phyloP scores from a whole-genome alignment of 352 stramenopile genomes.

The Pythium pyrilobum region DNA sequence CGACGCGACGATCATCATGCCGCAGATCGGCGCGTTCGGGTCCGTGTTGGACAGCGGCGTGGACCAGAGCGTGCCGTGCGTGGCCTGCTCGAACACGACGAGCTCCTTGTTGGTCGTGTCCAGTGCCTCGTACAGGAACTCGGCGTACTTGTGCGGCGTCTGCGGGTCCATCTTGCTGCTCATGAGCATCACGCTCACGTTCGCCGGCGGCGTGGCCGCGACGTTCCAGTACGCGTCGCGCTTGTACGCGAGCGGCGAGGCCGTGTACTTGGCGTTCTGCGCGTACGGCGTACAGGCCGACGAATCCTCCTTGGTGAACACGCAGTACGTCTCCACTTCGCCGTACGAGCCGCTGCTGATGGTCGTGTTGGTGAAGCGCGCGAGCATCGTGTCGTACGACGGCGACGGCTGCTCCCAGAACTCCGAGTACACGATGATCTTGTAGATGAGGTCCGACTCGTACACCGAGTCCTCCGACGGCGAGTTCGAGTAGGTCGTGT shows the following conservation, averaged over 20 bases:
- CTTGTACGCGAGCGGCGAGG: constrained; percentile 18
- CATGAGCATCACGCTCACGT: constrained; percentile 36
- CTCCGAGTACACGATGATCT: constrained; percentile 33
- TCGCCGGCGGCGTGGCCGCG: constrained; percentile 22
- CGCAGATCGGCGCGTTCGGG: constrained; percentile 24
- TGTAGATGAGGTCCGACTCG: constrained; percentile 26
- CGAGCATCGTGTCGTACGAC: constrained; percentile 12
- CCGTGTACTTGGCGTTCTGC: constrained; percentile 9
- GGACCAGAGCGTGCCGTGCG: constrained; percentile 26
- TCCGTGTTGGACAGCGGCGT: constrained; percentile 22
- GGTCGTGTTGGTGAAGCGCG: constrained; percentile 22
- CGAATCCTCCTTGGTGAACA: constrained; percentile 42
- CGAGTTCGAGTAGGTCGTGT: constrained; percentile 7
- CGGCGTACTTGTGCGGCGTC: constrained; percentile 34
- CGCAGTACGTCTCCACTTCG: constrained; percentile 40
- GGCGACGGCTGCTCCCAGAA: constrained; percentile 25
- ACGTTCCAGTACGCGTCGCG: constrained; percentile 31
- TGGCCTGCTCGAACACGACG: constrained; percentile 38
- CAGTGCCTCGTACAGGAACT: constrained; percentile 21
- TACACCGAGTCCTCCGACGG: constrained; percentile 9
- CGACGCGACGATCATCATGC: constrained; percentile 28
- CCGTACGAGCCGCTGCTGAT: constrained; percentile 21
- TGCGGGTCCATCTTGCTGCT: constrained; percentile 37
- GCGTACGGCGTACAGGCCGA: constrained; percentile 31
- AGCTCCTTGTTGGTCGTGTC: constrained; percentile 30